A percentile compares a stretch with the other conserved stretches of the same genome.
Evolutionary conservation across 768 basidiomycete species (phyloP).

Genomic region (Glaciozyma antarctica): DNA sequence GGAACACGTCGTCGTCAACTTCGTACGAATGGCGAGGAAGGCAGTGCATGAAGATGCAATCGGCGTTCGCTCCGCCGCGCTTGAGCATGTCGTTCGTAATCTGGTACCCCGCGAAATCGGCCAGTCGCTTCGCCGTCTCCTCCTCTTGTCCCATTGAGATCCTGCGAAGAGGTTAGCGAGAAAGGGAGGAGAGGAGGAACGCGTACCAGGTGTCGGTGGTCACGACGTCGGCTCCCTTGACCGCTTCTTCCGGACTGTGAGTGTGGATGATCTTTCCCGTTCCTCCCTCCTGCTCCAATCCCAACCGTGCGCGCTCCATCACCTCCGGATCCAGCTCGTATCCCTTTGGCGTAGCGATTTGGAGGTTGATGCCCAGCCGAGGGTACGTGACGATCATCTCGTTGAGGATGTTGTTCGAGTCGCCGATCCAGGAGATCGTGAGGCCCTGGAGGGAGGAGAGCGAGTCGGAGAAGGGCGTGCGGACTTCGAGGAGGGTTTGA

Average conservation of each 20-base stretch:
- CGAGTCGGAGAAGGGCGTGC: constrained; percentile 31
- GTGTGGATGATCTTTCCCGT: constrained; percentile 32
- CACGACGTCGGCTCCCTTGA: constrained; percentile 82
- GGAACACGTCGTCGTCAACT: constrained; percentile 96
- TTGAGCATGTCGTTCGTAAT: constrained; percentile 79
- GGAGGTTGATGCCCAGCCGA: constrained; percentile 74
- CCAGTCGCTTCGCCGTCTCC: constrained; percentile 73
- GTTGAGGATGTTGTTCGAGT: constrained; percentile 87
- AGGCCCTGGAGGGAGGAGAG: constrained; percentile 55
- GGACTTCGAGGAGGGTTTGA: constrained; percentile 68
- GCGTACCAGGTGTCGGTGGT: constrained; percentile 95
- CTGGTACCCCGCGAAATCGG: constrained; percentile 86
- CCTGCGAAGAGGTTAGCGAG: constrained; percentile 45
- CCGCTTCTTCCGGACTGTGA: constrained; percentile 62
- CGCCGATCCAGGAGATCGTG: constrained; percentile 87
- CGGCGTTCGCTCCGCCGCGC: constrained; percentile 33
- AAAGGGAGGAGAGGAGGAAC: constrained; percentile 6
- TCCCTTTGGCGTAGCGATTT: constrained; percentile 66
- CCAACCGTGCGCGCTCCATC: constrained; percentile 66
- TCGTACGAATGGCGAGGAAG: constrained; percentile 85
- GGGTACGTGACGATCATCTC: constrained; percentile 96
- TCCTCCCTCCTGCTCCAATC: constrained; percentile 24
- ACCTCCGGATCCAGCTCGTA: constrained; percentile 50
- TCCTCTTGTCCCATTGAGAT: constrained; percentile 99
- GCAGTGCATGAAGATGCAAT: constrained; percentile 75